phyloP scores from a whole-genome alignment of 345 rosid species.

The Acer saccharum region DNA sequence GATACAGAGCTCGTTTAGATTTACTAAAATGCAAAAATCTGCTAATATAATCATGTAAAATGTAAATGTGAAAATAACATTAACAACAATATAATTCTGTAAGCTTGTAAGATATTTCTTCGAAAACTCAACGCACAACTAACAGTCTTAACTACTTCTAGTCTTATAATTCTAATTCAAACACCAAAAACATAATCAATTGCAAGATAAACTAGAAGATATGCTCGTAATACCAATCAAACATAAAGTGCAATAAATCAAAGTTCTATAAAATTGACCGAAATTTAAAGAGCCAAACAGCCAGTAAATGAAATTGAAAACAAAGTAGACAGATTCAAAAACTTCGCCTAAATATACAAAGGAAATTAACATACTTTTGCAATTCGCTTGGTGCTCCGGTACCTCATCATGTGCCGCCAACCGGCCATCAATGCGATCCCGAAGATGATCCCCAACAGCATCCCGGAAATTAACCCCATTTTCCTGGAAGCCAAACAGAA shows the following conservation, averaged over 20 bases:
- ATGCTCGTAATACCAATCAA: background rate
- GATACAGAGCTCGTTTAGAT: background rate
- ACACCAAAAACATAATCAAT: background rate
- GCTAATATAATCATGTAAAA: background rate
- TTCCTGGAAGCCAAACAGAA: conserved; percentile 33
- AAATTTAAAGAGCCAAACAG: background rate
- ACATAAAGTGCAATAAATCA: background rate
- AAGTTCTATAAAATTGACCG: background rate
- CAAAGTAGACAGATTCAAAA: background rate
- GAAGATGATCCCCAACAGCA: conserved; percentile 73
- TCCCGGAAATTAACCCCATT: conserved; percentile 95
- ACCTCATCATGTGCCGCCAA: conserved; percentile 91
- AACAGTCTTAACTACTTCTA: background rate
- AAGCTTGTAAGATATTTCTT: background rate
- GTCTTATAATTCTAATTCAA: background rate
- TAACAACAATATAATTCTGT: background rate
- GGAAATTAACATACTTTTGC: conserved; percentile 57
- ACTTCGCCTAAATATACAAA: background rate
- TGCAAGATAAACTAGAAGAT: background rate
- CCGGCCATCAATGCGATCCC: conserved; percentile 95
- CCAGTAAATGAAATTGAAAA: background rate
- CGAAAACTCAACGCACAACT: background rate
- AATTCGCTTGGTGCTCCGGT: conserved; percentile 78
- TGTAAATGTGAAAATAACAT: background rate
- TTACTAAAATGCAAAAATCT: background rate